These are phyloP conservation scores for Rhododendron kiyosumense DNA, from an alignment of 148 eudicot genomes.

Conservation along the genomic window DNA sequence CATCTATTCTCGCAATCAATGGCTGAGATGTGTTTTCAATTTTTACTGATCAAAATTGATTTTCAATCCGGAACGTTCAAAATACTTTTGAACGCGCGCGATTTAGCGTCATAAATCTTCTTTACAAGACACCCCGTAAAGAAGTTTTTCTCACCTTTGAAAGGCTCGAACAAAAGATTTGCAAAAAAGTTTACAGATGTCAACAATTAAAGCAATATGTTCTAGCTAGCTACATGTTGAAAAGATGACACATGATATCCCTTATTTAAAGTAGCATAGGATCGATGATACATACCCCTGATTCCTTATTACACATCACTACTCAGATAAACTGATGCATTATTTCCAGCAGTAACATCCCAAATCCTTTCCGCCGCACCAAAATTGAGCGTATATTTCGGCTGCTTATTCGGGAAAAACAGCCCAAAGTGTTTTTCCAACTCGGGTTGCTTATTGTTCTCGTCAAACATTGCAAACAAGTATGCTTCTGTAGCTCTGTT, in stretches of 20 bases:
- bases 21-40: too few relatives aligned
- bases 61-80: too few relatives aligned
- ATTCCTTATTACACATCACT: not conserved
- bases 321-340: not conserved
- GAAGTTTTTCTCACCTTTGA: too few relatives aligned
- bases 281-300: not conserved
- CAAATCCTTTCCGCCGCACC: not conserved
- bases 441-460: conserved; percentile 37
- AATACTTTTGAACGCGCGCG: too few relatives aligned
- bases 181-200: too few relatives aligned
- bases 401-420: conserved; percentile 29
- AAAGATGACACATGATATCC: not conserved
- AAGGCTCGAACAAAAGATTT: too few relatives aligned
- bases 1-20: too few relatives aligned
- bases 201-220: not conserved
- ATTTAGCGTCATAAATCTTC: too few relatives aligned
- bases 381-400: conserved; percentile 34
- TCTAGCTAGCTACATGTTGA: not conserved
- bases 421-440: conserved; percentile 58
- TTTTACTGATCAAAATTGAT: too few relatives aligned
- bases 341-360: not conserved
- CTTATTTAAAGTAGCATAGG: not conserved
- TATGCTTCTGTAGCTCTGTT: conserved; percentile 35
- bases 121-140: too few relatives aligned
- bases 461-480: conserved; percentile 52